Evolutionary conservation across 305 asterid genomes (phyloP), one percentile per base, ranked within the genome.

Genomic region (Petunia hybrid): DNA sequence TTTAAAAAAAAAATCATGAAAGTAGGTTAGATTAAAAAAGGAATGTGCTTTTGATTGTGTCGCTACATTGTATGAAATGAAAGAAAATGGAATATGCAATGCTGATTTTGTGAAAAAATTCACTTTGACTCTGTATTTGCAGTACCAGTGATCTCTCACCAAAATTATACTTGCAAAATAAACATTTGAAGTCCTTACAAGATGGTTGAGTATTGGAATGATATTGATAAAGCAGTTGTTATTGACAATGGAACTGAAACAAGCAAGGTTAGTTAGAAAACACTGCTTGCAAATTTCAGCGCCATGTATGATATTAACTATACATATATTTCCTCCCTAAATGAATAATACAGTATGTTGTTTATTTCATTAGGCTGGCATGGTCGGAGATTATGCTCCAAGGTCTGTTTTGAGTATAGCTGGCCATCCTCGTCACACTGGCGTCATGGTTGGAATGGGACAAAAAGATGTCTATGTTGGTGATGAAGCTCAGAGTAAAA

Each of bases 191-290:
- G 22, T 65, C 55, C 40, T 71, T 46, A 63, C 53, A 68, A 39
- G 80, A 84, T 84, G 84, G 86, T 76, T 16, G 84, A 80, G 31
- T 22, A 22, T 2, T 81, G 61, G 31, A 81, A 66, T 60, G 86
- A 84, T n/a, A 77, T 84, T 70, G 81, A 22, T 22, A 22, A 78
- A 64, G 73, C 85, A 53, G 83, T 84, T 79, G 87, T 84, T 36
- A 81, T 79, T 55, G 87, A 81, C 75, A 84, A 84, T 13, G 85
- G 81, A 78, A 78, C 85, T 43, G 78, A 78, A 78, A 81, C 78
- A 83, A 80, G 65, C 63, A 84, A 84, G 85, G 87, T 78, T 45
- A 68, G 80, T 35, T 66, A 51, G 53, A 4, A 14, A 16, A 8
- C 39, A 46, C 10, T 53, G 46, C 8, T 66, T 40, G 74, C 74